phyloP scores from a whole-genome alignment of 2,329 filamentous ascomycete species.

The Colletotrichum sp. region DNA sequence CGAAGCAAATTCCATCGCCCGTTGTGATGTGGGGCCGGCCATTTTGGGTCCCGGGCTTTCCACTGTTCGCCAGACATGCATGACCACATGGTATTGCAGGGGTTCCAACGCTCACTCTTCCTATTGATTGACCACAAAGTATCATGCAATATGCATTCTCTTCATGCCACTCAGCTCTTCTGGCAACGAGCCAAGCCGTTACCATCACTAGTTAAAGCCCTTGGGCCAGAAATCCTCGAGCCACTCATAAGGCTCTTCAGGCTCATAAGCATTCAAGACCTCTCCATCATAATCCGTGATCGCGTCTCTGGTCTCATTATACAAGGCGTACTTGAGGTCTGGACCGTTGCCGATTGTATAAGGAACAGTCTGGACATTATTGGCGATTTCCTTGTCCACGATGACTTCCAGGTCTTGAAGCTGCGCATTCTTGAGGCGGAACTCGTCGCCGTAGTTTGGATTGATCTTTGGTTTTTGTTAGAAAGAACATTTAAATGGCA shows the following conservation, averaged over 20 bases:
- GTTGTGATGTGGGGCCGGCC: neutral
- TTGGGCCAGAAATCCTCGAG: slow-evolving; percentile 54
- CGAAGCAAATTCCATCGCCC: neutral
- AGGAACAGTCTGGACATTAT: slow-evolving; percentile 31
- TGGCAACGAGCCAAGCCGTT: neutral
- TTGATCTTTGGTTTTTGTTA: slow-evolving; percentile 25
- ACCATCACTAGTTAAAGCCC: slow-evolving; percentile 22
- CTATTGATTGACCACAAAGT: neutral
- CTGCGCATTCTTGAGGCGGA: slow-evolving; percentile 31
- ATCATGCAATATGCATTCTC: neutral
- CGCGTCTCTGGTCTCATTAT: slow-evolving; percentile 29
- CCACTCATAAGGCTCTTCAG: slow-evolving; percentile 54
- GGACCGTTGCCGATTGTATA: slow-evolving; percentile 28
- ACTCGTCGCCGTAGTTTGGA: slow-evolving; percentile 32
- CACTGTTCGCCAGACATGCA: neutral
- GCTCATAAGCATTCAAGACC: slow-evolving; percentile 25
- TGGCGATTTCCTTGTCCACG: slow-evolving; percentile 32
- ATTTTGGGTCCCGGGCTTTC: neutral
- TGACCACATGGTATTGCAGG: neutral
- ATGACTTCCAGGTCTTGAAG: slow-evolving; percentile 27
- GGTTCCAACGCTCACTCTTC: neutral
- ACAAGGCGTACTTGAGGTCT: slow-evolving; percentile 31
- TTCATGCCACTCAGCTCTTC: neutral
- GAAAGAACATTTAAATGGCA: neutral
- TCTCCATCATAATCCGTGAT: slow-evolving; percentile 29